A percentile compares a stretch with the other conserved stretches of the same genome.
These are phyloP conservation scores for Arthrinium puccinioides DNA, from an alignment of 2,329 filamentous ascomycete genomes.

Conservation along the genomic window DNA sequence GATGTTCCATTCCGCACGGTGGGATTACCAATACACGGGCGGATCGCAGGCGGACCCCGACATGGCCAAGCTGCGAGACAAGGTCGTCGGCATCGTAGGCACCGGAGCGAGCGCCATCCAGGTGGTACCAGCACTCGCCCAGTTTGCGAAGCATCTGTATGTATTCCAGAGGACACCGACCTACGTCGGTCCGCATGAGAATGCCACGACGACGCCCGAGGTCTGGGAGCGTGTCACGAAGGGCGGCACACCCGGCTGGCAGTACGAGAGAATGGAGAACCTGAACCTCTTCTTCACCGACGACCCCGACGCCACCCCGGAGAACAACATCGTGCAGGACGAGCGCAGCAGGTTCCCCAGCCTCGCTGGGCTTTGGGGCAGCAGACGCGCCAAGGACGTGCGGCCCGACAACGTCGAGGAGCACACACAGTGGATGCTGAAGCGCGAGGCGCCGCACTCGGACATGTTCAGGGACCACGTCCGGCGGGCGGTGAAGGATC, in stretches of 20 bases:
- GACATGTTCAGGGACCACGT: constrained; percentile 31
- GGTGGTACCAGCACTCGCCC: constrained; percentile 35
- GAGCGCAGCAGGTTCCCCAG: not conserved
- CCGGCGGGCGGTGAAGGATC: constrained; percentile 32
- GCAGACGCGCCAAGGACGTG: not conserved
- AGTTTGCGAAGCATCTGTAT: constrained; percentile 40
- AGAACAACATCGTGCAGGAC: constrained; percentile 20
- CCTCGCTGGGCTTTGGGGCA: not conserved
- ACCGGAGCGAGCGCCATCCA: constrained; percentile 43
- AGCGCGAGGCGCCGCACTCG: not conserved
- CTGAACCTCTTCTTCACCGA: constrained; percentile 26
- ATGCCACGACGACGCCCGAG: constrained; percentile 23
- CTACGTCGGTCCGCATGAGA: constrained; percentile 28
- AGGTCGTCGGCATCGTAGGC: constrained; percentile 36
- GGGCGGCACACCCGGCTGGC: constrained; percentile 22
- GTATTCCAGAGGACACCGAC: constrained; percentile 50
- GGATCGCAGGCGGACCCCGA: constrained; percentile 29
- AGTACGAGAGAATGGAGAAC: constrained; percentile 28
- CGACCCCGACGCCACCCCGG: constrained; percentile 11
- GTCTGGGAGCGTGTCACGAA: not conserved
- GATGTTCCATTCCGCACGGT: constrained; percentile 38
- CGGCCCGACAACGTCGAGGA: not conserved
- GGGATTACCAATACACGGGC: constrained; percentile 36
- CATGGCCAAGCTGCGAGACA: constrained; percentile 36
- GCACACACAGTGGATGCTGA: not conserved